Conservation (phyloP, 176 grass and related monocot species). For the Sorghum bicolor region DNA sequence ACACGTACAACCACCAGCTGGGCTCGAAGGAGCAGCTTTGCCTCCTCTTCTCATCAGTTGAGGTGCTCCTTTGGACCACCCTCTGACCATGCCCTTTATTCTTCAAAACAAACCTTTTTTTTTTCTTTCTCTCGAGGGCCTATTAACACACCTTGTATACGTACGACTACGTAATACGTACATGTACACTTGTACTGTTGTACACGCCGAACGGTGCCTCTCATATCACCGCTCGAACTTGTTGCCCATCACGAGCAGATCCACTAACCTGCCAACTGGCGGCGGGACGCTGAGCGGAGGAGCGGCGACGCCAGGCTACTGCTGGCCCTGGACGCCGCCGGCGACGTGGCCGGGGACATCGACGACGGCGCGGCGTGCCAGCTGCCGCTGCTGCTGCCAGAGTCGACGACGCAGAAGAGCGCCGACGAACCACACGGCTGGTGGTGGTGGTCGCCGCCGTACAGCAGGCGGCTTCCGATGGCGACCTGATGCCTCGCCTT, state of each 20-base stretch:
- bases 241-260: not conserved
- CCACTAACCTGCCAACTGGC: conserved; percentile 5
- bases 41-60: not conserved
- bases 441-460: not conserved
- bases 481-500: conserved; percentile 13
- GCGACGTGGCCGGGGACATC: not conserved
- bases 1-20: not conserved
- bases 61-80: conserved; percentile 22
- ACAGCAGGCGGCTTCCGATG: conserved; percentile 6
- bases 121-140: not conserved
- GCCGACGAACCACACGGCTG: not conserved
- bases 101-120: not conserved
- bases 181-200: not conserved
- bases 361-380: not conserved
- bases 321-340: not conserved
- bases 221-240: not conserved
- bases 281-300: conserved; percentile 22
- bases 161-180: not conserved
- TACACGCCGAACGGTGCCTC: not conserved
- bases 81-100: conserved; percentile 25
- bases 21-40: not conserved
- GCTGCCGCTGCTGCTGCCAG: not conserved
- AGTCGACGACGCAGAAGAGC: not conserved
- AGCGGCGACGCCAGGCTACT: conserved; percentile 32
- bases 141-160: not conserved